Evolutionary conservation across 805 yeast species (phyloP).

Genomic region (Wickerhamiella alocasiicola): DNA sequence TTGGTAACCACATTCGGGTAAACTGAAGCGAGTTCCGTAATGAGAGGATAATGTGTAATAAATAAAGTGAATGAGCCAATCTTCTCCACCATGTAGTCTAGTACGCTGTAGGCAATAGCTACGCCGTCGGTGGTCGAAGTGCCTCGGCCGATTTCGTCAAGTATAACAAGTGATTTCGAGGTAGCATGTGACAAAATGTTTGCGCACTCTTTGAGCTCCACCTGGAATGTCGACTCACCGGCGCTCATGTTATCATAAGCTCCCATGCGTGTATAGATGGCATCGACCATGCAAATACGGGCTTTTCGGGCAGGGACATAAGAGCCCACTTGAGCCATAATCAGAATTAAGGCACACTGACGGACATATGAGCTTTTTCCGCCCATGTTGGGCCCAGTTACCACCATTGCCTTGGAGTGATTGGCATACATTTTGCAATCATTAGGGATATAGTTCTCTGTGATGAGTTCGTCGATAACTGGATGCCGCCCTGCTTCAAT

Average conservation of each 20-base stretch:
- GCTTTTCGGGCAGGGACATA: conserved; percentile 58
- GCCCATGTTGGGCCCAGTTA: conserved; percentile 86
- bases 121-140: conserved; percentile 68
- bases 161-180: conserved; percentile 43
- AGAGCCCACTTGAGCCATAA: conserved; percentile 70
- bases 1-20: conserved; percentile 37
- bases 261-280: conserved; percentile 50
- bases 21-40: conserved; percentile 39
- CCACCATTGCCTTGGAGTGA: conserved; percentile 43
- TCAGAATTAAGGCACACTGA: conserved; percentile 57
- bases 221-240: conserved; percentile 76
- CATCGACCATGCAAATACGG: conserved; percentile 53
- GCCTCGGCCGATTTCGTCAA: conserved; percentile 73
- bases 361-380: conserved; percentile 71
- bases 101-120: conserved; percentile 63
- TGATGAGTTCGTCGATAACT: conserved; percentile 40
- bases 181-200: conserved; percentile 42
- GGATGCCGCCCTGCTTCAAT: conserved; percentile 55
- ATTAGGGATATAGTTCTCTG: conserved; percentile 48
- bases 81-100: conserved; percentile 41
- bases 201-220: conserved; percentile 57
- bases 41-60: conserved; percentile 72
- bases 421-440: conserved; percentile 38
- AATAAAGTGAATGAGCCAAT: conserved; percentile 50
- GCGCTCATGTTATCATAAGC: conserved; percentile 64